phyloP scores from a whole-genome alignment of 768 basidiomycete genomes.

The Trametes punicea region DNA sequence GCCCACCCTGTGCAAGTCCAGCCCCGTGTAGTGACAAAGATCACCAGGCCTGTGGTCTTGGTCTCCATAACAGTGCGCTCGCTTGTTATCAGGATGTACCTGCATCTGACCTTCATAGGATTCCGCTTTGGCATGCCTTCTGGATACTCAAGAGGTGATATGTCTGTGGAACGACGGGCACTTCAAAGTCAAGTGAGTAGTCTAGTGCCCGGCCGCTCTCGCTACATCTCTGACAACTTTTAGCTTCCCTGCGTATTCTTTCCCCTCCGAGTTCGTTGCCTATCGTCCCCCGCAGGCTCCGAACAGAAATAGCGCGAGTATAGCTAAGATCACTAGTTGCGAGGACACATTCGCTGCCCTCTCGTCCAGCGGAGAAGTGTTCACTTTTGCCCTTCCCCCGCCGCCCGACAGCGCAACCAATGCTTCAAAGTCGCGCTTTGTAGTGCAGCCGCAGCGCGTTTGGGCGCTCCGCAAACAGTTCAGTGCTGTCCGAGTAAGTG shows the following conservation, averaged over 20 bases:
- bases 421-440: constrained; percentile 27
- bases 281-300: constrained; percentile 81
- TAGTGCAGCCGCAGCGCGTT: constrained; percentile 79
- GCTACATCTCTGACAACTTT: background rate
- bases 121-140: constrained; percentile 75
- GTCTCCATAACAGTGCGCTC: constrained; percentile 64
- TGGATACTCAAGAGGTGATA: constrained; percentile 76
- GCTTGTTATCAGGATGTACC: background rate
- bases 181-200: constrained; percentile 66
- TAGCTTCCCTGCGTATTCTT: constrained; percentile 74
- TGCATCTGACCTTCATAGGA: constrained; percentile 49
- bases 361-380: constrained; percentile 86
- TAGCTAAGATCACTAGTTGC: constrained; percentile 75
- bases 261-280: constrained; percentile 70
- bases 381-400: constrained; percentile 61
- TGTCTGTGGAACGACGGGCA: constrained; percentile 77
- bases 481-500: constrained; percentile 69
- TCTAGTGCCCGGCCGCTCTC: background rate
- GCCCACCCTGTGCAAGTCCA: constrained; percentile 71
- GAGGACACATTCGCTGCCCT: constrained; percentile 83
- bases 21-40: constrained; percentile 78
- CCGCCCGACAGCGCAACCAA: constrained; percentile 28
- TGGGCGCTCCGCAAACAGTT: constrained; percentile 89
- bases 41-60: constrained; percentile 65
- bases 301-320: constrained; percentile 62